These are phyloP conservation scores for Amylostereum chailletii DNA, from an alignment of 1,284 basidiomycete species.

Conservation along the genomic window DNA sequence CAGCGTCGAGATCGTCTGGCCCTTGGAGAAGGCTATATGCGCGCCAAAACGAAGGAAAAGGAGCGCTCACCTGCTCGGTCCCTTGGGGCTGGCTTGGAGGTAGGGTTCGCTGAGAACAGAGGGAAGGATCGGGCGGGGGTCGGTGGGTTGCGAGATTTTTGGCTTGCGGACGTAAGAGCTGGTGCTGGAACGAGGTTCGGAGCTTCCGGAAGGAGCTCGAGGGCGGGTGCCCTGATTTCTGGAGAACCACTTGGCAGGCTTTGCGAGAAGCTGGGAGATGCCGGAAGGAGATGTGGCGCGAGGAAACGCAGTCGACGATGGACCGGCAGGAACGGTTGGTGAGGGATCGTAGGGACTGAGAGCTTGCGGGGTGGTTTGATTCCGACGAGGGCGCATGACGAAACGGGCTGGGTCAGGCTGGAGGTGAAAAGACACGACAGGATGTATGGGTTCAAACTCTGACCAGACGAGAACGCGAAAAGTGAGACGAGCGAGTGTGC, in stretches of 20 bases:
- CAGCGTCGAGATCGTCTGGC: slow-evolving; percentile 7
- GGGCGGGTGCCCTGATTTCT: slow-evolving; percentile 28
- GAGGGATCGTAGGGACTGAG: slow-evolving; percentile 12
- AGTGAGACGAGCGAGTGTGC: too few relatives aligned
- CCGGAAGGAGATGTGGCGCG: slow-evolving; percentile 27
- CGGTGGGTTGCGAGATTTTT: slow-evolving; percentile 75
- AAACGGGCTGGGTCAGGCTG: too few relatives aligned
- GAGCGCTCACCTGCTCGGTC: slow-evolving; percentile 39
- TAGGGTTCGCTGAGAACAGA: slow-evolving; percentile 20
- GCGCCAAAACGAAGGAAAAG: neutral
- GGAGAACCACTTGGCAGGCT: slow-evolving; percentile 40
- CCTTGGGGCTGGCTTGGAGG: slow-evolving; percentile 20
- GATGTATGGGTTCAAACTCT: too few relatives aligned
- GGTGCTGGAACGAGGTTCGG: slow-evolving; percentile 43
- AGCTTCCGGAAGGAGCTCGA: slow-evolving; percentile 22
- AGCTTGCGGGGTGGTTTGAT: slow-evolving; percentile 2
- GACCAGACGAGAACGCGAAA: too few relatives aligned
- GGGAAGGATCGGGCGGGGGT: slow-evolving; percentile 60
- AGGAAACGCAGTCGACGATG: slow-evolving; percentile 15
- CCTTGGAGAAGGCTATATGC: slow-evolving; percentile 3
- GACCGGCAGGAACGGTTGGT: neutral
- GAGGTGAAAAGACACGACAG: too few relatives aligned
- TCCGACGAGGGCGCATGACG: slow-evolving; percentile 3
- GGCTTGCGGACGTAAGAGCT: slow-evolving; percentile 48
- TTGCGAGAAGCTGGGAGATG: slow-evolving; percentile 34